Base-by-base conservation (phyloP, 176 grass and related monocot species). In the Avena atlantica region DNA sequence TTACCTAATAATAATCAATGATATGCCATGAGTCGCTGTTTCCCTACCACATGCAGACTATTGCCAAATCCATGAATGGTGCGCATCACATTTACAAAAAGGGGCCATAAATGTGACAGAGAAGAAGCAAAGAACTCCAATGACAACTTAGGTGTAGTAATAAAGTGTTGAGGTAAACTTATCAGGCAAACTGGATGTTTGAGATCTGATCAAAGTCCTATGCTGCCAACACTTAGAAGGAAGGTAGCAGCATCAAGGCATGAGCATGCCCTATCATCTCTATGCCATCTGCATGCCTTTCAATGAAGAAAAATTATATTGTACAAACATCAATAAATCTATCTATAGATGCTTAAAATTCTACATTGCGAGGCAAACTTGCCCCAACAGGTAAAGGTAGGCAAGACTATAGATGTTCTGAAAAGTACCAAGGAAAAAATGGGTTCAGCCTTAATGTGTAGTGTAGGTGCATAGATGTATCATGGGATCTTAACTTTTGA, bases 141-240 rank as follows among this genome's bases (percentile, higher is more conserved):
- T 55, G 15, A 61, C 62, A 85, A 80, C 29, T 79, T 89, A 31
- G 29, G 75, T 74, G 79, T 12, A 72, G 4, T 65, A 50, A 66
- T 89, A 13, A n/a, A 85, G 72, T 85, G 67, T 40, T 55, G 82
- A 85, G 10, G 67, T 74, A 29, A 74, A 89, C 87, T 65, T 85
- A 80, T 66, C 57, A 89, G 27, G 76, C 57, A 85, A 89, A 67
- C 47, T 79, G 56, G 56, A 63, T 66, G 56, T 40, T n/a, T 65
- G 76, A 9, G 66, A 19, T 69, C 6, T 69, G 27, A 40, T 70
- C 31, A 17, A 70, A 40, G 66, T 19, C 31, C 64, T 67, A 67
- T 67, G 64, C 31, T 19, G 66, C 31, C 66, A 70, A 70, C 66
- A 40, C 66, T 31, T 70, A 70, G 66, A 7, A 70, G 66, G 23